Percentiles rank a stretch among this genome's conserved stretches.
phyloP scores from a whole-genome alignment of 805 yeast species.

The Ogataea siamensis region DNA sequence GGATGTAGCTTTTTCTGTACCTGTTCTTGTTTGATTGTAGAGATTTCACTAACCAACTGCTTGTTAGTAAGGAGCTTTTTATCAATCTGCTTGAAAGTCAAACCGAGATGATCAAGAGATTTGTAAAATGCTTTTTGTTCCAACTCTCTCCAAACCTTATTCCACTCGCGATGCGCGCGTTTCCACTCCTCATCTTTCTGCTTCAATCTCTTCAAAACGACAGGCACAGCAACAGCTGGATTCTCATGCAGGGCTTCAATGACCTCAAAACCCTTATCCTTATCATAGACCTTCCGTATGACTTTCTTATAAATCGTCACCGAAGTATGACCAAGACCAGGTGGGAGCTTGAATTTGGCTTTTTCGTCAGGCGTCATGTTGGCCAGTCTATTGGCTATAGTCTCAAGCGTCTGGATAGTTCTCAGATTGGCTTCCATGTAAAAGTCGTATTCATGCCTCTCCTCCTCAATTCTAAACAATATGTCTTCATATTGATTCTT shows the following conservation, averaged over 20 bases:
- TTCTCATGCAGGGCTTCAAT: slow-evolving; percentile 93
- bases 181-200: slow-evolving; percentile 99
- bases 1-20: slow-evolving; percentile 84
- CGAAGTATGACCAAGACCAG: slow-evolving; percentile 91
- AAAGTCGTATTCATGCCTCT: slow-evolving; percentile 94
- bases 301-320: slow-evolving; percentile 91
- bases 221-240: slow-evolving; percentile 93
- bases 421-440: slow-evolving; percentile 93
- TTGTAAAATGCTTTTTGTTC: slow-evolving; percentile 94
- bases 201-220: slow-evolving; percentile 85
- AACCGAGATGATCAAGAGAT: slow-evolving; percentile 90
- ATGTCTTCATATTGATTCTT: slow-evolving; percentile 98
- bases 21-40: slow-evolving; percentile 90
- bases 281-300: slow-evolving; percentile 86
- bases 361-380: slow-evolving; percentile 92
- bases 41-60: slow-evolving; percentile 85
- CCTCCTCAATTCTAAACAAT: slow-evolving; percentile 92
- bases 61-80: slow-evolving; percentile 88
- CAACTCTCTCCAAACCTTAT: slow-evolving; percentile 97
- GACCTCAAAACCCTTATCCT: slow-evolving; percentile 93
- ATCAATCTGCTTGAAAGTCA: slow-evolving; percentile 95
- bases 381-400: slow-evolving; percentile 90
- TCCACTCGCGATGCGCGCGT: slow-evolving; percentile 97
- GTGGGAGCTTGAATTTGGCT: slow-evolving; percentile 79
- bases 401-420: slow-evolving; percentile 92